phyloP scores from a whole-genome alignment of 371 early-diverging fungal genomes.

The Synchytrium microbalum region DNA sequence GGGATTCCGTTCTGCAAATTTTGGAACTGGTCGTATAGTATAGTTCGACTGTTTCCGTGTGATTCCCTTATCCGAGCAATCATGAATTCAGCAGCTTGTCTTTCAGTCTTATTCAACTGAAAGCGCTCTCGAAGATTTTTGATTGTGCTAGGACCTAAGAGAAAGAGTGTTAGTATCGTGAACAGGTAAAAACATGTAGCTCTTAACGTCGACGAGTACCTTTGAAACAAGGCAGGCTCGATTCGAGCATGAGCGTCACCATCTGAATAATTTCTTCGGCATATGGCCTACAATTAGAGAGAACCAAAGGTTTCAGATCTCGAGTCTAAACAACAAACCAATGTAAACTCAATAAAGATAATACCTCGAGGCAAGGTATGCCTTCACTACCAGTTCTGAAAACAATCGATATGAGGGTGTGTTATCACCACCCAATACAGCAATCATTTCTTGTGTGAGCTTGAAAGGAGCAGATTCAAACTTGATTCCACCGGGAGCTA shows the following conservation, averaged over 20 bases:
- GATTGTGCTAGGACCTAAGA: slow-evolving; percentile 59
- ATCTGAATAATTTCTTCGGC: slow-evolving; percentile 88
- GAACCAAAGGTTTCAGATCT: slow-evolving; percentile 23
- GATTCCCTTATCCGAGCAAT: slow-evolving; percentile 78
- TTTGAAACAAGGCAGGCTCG: slow-evolving; percentile 97
- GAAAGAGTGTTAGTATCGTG: slow-evolving; percentile 8
- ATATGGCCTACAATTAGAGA: slow-evolving; percentile 58
- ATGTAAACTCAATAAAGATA: background rate
- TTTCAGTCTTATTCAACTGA: slow-evolving; percentile 83
- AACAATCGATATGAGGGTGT: slow-evolving; percentile 81
- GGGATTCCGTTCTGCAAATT: slow-evolving; percentile 55
- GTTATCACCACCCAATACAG: slow-evolving; percentile 89
- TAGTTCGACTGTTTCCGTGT: slow-evolving; percentile 70
- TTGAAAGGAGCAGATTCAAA: slow-evolving; percentile 99
- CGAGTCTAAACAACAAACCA: background rate
- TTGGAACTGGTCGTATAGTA: slow-evolving; percentile 57
- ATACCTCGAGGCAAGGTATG: slow-evolving; percentile 73
- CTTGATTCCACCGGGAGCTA: slow-evolving; percentile 97
- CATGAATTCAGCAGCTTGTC: slow-evolving; percentile 93
- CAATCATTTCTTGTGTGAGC: slow-evolving; percentile 95
- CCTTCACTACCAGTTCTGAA: slow-evolving; percentile 84
- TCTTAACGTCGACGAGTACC: too few species aligned
- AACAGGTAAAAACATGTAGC: too few species aligned
- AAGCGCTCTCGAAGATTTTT: slow-evolving; percentile 82
- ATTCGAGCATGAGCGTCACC: slow-evolving; percentile 88